phyloP scores from a whole-genome alignment of 2,329 filamentous ascomycete species.

The Sporothrix globosa region DNA sequence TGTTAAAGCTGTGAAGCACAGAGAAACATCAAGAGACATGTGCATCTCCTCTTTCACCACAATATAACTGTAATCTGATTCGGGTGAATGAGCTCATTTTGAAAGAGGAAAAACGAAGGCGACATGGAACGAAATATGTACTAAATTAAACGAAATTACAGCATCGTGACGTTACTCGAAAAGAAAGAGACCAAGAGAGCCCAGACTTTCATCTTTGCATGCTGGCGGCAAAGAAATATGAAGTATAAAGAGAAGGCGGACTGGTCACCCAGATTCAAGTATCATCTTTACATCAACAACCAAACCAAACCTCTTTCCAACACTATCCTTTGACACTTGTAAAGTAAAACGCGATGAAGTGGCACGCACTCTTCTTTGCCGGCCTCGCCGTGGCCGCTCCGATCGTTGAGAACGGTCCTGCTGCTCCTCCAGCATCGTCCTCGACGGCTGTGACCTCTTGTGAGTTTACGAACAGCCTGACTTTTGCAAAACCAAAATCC shows the following conservation, averaged over 20 bases:
- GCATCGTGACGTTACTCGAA: not conserved
- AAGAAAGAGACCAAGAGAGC: not conserved
- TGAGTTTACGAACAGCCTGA: not conserved
- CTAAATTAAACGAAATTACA: not conserved
- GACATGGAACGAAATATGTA: not conserved
- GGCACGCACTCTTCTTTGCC: not conserved
- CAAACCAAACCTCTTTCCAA: not conserved
- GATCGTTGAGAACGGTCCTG: not conserved
- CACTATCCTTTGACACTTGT: not conserved
- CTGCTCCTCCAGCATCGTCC: not conserved
- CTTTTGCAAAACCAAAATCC: not conserved
- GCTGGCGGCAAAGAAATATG: too few relatives aligned
- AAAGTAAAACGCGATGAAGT: not conserved
- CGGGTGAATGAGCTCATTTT: not conserved
- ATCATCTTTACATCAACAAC: not conserved
- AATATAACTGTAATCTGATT: not conserved
- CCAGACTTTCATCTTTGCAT: too few relatives aligned
- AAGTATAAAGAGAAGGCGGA: not conserved
- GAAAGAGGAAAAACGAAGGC: not conserved
- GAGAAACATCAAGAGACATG: not conserved
- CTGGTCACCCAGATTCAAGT: not conserved
- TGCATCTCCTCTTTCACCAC: not conserved
- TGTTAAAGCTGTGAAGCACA: too few relatives aligned
- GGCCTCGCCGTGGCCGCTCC: not conserved
- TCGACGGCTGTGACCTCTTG: not conserved